Evolutionary conservation across 2,329 filamentous ascomycete species (phyloP), one percentile per base, ranked within the genome.

Genomic region (Neodidymelliopsis sp.): DNA sequence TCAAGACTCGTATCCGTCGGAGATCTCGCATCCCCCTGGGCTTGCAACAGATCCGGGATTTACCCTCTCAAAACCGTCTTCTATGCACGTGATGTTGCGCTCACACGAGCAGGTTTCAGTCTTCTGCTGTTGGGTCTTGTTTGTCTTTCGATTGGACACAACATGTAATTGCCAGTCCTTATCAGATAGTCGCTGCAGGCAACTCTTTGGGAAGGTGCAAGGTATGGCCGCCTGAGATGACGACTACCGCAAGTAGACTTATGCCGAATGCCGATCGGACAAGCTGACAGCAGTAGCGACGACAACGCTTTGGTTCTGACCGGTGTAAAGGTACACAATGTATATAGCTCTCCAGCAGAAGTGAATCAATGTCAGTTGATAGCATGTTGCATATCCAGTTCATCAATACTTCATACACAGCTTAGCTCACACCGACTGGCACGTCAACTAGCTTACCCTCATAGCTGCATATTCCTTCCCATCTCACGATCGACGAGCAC

Each of bases 1-100:
- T 71, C 70, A 70, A 70, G 70, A 70, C 70, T 72, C 70, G 70
- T 72, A 72, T 72, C 70, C 66, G 64, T 65, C 65, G 54, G 67
- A 36, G 61, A 62, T 63, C 56, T 57, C 38, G 51, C 45, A 49
- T 28, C 53, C 54, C 33, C 35, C 49, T 44, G 53, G 39, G 49
- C 39, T 49, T 52, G 49, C 43, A 22, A 54, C 29, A 44, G 56
- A 60, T 64, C 59, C 66, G 62, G 67, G 69, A 71, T 72, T 72
- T 72, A 71, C 70, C 69, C 69, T 66, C 67, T 70, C 62, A 69
- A 50, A 55, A 42, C 12, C 38, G 52, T 35, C 50, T 33, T 50
- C 35, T 53, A 25, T 44, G 30, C 28, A 24, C 4, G 49, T 46
- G 42, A 43, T 47, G 23, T 27, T 27, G n/a, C 12, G n/a, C n/a